These are phyloP conservation scores for Chaetomium tenue DNA, from an alignment of 495 filamentous ascomycete genomes.

Conservation along the genomic window DNA sequence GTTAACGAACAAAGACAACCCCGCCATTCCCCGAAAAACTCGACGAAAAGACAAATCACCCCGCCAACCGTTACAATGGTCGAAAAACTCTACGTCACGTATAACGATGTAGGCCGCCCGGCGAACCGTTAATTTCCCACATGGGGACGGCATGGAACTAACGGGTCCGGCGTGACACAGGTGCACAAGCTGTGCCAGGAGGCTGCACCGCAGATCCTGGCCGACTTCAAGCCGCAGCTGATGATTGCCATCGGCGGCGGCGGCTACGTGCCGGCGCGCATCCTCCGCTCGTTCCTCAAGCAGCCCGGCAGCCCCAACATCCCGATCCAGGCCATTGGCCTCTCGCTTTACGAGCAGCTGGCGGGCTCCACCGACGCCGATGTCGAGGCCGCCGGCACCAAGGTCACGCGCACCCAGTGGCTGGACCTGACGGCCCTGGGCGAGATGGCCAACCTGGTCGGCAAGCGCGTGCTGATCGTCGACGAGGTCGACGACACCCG, in stretches of 20 bases:
- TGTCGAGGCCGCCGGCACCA: constrained; percentile 74
- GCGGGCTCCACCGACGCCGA: constrained; percentile 52
- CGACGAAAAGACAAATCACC: constrained; percentile 9
- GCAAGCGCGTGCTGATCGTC: constrained; percentile 96
- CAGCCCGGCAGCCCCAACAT: constrained; percentile 85
- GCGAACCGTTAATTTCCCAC: not conserved
- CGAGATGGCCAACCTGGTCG: constrained; percentile 88
- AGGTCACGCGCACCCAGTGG: constrained; percentile 98
- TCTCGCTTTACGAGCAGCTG: constrained; percentile 92
- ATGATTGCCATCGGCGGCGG: constrained; percentile 99
- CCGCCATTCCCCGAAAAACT: not conserved
- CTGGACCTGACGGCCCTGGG: constrained; percentile 81
- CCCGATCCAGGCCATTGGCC: constrained; percentile 97
- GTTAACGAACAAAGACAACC: not conserved
- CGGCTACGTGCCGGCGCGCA: constrained; percentile 94
- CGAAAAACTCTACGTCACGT: constrained; percentile 89
- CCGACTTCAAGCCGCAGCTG: constrained; percentile 82
- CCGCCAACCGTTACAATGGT: constrained; percentile 57
- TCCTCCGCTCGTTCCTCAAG: constrained; percentile 97
- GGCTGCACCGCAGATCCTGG: constrained; percentile 75
- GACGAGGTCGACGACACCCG: constrained; percentile 98
- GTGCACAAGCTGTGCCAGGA: constrained; percentile 95
- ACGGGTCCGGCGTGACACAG: constrained; percentile 43
- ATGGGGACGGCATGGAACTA: not conserved
- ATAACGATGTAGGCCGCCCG: constrained; percentile 74